Conservation (phyloP, 208 protist genomes). For the Leishmania tropica region DNA sequence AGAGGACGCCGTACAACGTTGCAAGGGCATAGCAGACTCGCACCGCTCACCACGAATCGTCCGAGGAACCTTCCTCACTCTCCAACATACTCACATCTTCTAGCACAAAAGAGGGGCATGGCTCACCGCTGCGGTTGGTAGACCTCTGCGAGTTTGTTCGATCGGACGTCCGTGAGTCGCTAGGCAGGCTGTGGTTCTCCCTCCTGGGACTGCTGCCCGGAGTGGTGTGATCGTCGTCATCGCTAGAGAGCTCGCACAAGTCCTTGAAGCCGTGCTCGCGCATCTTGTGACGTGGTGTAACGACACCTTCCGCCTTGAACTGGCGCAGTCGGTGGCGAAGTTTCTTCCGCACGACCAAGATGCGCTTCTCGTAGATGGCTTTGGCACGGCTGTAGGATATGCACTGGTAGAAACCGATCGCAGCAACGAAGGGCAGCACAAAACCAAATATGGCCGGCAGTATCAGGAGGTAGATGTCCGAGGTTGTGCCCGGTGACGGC, state of each 20-base stretch:
- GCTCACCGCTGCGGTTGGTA: neutral
- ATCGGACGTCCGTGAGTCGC: neutral
- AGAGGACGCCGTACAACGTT: neutral
- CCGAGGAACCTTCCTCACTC: neutral
- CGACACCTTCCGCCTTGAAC: neutral
- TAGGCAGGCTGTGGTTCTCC: neutral
- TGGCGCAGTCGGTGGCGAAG: conserved; percentile 11
- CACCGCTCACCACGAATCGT: neutral
- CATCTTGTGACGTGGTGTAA: neutral
- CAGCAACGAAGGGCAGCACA: conserved; percentile 10
- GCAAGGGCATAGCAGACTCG: neutral
- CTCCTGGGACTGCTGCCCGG: neutral
- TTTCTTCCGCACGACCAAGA: neutral
- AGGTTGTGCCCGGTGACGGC: neutral
- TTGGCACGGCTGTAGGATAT: conserved; percentile 1
- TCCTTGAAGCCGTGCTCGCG: neutral
- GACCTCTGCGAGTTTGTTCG: neutral
- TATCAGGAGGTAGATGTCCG: conserved; percentile 3
- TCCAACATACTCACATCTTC: neutral
- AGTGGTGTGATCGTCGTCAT: neutral
- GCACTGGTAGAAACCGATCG: conserved; percentile 10
- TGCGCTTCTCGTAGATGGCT: conserved; percentile 8
- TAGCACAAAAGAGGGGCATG: neutral
- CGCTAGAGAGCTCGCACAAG: neutral
- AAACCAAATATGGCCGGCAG: conserved; percentile 8